phyloP scores from a whole-genome alignment of 495 filamentous ascomycete species.

The Lasiosphaeria miniovina region DNA sequence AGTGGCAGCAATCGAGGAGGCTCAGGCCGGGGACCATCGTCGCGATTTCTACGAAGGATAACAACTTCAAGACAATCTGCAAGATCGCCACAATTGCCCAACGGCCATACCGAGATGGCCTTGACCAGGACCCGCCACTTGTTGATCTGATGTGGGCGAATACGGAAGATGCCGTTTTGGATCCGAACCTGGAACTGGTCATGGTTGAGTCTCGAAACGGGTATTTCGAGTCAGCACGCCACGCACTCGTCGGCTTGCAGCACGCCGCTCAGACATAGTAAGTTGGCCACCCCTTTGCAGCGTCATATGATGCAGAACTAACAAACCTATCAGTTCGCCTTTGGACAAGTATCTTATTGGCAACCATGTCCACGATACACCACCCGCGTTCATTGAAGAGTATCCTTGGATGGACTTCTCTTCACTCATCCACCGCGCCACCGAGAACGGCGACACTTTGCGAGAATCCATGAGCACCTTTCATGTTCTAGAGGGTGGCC shows the following conservation, averaged over 20 bases:
- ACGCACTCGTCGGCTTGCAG: constrained; percentile 72
- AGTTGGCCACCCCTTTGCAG: constrained; percentile 16
- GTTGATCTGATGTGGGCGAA: constrained; percentile 73
- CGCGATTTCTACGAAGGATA: constrained; percentile 61
- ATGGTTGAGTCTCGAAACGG: constrained; percentile 73
- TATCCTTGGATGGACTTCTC: constrained; percentile 34
- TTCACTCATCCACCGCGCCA: constrained; percentile 24
- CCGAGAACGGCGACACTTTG: not conserved
- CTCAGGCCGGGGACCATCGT: constrained; percentile 68
- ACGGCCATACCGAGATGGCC: constrained; percentile 53
- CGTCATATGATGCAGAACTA: not conserved
- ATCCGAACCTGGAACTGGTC: constrained; percentile 66
- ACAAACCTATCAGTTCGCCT: constrained; percentile 15
- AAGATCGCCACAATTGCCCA: constrained; percentile 72
- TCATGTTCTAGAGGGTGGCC: constrained; percentile 15
- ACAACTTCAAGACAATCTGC: constrained; percentile 64
- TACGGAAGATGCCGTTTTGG: constrained; percentile 57
- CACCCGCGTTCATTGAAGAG: constrained; percentile 29
- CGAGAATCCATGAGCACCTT: constrained; percentile 4
- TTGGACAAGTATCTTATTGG: constrained; percentile 41
- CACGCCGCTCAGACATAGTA: constrained; percentile 60
- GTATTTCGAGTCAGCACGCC: constrained; percentile 71
- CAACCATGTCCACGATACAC: constrained; percentile 39
- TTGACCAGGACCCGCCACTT: constrained; percentile 64
- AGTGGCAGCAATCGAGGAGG: constrained; percentile 74